Base-by-base conservation (phyloP, 2,329 filamentous ascomycete species). In the Cucurbitaria berberidis region DNA sequence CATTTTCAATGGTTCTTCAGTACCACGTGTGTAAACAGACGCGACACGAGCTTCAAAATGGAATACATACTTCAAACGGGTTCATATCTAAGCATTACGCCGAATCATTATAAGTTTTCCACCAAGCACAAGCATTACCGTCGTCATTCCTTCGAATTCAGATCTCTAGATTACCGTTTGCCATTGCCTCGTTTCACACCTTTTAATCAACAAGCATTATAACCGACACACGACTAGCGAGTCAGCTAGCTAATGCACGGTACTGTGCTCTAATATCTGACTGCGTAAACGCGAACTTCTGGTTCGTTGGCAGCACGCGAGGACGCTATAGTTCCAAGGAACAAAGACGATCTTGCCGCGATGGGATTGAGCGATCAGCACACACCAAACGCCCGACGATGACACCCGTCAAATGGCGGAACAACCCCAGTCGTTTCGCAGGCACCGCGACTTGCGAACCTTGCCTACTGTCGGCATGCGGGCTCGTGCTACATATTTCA, bases 301-400 rank as follows among this genome's bases (percentile, higher is more conserved):
- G 34, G 32, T 47, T 39, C 22, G 45, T n/a, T 27, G 26, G 38
- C 40, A 22, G 18, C 19, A 35, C 30, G 30, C 30, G 30, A 34
- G 30, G 30, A 13, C 38, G 30, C 45, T 24, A 48, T 21, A 24
- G 8, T 3, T 19, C 10, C 19, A 43, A 22, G 16, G 11, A 41
- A 40, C 48, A 24, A 45, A 36, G 43, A 36, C 38, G 43, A 50
- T 48, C 18, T 35, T 44, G 24, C 51, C 51, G 16, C 16, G 26
- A 40, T 18, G 9, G 29, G 51, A 36, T 11, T 29, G 21, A 19
- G 15, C 35, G 43, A 49, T 39, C 42, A 22, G 42, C 48, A 45
- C 35, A 10, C 32, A 21, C 16, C 26, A 39, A 41, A 34, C 30
- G 30, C 30, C 30, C 30, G 13, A 34, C 6, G 30, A 4, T 15